Percentiles rank a stretch among this genome's conserved stretches.
These are phyloP conservation scores for Dionaea muscipula DNA, from an alignment of 179 eudicot genomes.

Conservation along the genomic window DNA sequence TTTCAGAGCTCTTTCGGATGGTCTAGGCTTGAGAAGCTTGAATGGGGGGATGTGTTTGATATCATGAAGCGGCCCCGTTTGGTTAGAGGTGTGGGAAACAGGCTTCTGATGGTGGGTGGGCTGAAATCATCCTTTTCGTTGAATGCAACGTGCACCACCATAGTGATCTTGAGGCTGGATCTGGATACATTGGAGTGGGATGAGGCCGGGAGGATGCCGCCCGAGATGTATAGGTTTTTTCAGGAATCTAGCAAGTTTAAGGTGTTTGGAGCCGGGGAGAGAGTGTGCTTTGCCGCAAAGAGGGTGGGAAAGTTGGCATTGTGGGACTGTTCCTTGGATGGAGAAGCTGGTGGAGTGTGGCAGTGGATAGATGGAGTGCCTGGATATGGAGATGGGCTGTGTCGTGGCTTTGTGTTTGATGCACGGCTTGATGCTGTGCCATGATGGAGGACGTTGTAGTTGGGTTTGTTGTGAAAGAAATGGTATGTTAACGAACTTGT, in stretches of 20 bases:
- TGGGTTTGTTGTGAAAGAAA: background rate
- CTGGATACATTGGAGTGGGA: slow-evolving; percentile 75
- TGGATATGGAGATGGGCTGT: slow-evolving; percentile 58
- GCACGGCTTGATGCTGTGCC: slow-evolving; percentile 41
- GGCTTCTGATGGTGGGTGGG: slow-evolving; percentile 67
- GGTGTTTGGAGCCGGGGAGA: slow-evolving; percentile 78
- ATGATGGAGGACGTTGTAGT: slow-evolving; percentile 11
- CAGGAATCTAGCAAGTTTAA: slow-evolving; percentile 69
- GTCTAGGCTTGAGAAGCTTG: slow-evolving; percentile 49
- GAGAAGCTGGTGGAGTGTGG: slow-evolving; percentile 38
- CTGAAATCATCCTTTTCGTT: slow-evolving; percentile 58
- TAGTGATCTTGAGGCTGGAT: slow-evolving; percentile 66
- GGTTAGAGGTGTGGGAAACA: slow-evolving; percentile 44
- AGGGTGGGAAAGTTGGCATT: slow-evolving; percentile 59
- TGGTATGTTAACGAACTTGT: background rate
- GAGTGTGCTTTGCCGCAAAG: slow-evolving; percentile 74
- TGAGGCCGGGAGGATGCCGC: slow-evolving; percentile 86
- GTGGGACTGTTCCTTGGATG: slow-evolving; percentile 42
- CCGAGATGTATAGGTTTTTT: slow-evolving; percentile 57
- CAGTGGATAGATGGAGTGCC: slow-evolving; percentile 74
- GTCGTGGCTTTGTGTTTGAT: slow-evolving; percentile 69
- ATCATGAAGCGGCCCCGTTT: slow-evolving; percentile 62
- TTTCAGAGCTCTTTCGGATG: slow-evolving; percentile 30
- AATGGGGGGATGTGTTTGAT: slow-evolving; percentile 88
- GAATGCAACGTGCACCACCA: slow-evolving; percentile 59